Percentiles rank a stretch among this genome's conserved stretches.
These are phyloP conservation scores for Aspergillus panamensis DNA, from an alignment of 495 filamentous ascomycete species.

Conservation along the genomic window DNA sequence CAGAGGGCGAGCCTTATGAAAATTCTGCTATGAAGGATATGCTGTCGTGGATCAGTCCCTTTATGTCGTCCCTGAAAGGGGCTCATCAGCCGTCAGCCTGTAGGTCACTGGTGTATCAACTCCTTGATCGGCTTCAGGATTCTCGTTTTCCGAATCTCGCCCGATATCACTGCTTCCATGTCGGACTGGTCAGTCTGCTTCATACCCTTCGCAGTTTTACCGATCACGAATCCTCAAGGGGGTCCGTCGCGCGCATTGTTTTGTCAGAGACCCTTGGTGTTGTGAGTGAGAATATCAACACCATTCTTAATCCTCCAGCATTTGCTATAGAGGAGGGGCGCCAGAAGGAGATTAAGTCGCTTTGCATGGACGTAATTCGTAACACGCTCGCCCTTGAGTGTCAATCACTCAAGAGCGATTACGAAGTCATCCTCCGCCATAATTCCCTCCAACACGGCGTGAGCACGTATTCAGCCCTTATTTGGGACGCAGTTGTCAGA, in stretches of 20 bases:
- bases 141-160: constrained; percentile 41
- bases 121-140: constrained; percentile 63
- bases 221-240: constrained; percentile 44
- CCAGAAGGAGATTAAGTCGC: constrained; percentile 33
- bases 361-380: constrained; percentile 62
- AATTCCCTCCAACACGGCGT: constrained; percentile 63
- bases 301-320: constrained; percentile 41
- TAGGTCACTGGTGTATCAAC: constrained; percentile 62
- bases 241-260: constrained; percentile 51
- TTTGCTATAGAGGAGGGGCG: constrained; percentile 37
- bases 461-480: constrained; percentile 57
- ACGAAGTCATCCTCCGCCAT: constrained; percentile 57
- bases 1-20: constrained; percentile 51
- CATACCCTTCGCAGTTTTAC: constrained; percentile 52
- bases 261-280: constrained; percentile 53
- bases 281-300: constrained; percentile 45
- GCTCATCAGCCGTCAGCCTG: constrained; percentile 69
- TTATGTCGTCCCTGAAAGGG: constrained; percentile 71
- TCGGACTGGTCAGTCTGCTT: constrained; percentile 48
- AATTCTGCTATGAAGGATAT: constrained; percentile 55
- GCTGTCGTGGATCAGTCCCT: constrained; percentile 68
- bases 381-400: constrained; percentile 72
- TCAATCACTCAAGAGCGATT: constrained; percentile 67
- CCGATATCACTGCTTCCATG: constrained; percentile 48
- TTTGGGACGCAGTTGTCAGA: constrained; percentile 75